phyloP scores from a whole-genome alignment of 73 alveolate species.

The Tetrahymena borealis region DNA sequence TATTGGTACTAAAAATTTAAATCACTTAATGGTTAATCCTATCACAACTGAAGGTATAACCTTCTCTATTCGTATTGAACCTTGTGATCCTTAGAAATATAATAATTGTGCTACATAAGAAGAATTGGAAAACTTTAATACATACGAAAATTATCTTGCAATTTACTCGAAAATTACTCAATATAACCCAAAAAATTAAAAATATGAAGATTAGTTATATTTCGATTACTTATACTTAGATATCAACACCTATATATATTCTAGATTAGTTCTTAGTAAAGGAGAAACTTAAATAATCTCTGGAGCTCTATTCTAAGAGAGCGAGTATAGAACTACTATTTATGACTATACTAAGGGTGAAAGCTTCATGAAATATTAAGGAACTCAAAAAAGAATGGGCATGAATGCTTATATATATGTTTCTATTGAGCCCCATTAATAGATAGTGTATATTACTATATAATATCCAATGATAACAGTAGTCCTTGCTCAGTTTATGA shows the following conservation, averaged over 20 bases:
- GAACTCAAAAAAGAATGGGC: neutral
- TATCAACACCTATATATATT: neutral
- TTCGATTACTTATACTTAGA: neutral
- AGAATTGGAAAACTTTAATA: neutral
- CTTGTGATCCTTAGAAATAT: neutral
- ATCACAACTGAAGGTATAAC: neutral
- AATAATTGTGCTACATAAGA: neutral
- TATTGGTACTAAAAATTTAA: neutral
- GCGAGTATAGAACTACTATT: neutral
- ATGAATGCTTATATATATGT: neutral
- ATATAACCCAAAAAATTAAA: neutral
- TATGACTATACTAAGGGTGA: neutral
- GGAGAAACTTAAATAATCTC: neutral
- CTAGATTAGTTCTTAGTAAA: neutral
- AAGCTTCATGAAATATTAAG: neutral
- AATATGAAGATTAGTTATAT: neutral
- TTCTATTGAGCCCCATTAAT: neutral
- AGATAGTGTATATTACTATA: neutral
- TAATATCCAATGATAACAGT: neutral
- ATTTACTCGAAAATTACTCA: neutral
- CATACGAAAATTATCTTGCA: neutral
- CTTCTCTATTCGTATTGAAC: neutral
- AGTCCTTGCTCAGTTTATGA: neutral
- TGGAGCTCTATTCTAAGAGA: neutral
- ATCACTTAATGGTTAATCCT: neutral